Evolutionary conservation across 495 filamentous ascomycete species (phyloP), one percentile per base, ranked within the genome.

Genomic region (Cenococcum geophilum): DNA sequence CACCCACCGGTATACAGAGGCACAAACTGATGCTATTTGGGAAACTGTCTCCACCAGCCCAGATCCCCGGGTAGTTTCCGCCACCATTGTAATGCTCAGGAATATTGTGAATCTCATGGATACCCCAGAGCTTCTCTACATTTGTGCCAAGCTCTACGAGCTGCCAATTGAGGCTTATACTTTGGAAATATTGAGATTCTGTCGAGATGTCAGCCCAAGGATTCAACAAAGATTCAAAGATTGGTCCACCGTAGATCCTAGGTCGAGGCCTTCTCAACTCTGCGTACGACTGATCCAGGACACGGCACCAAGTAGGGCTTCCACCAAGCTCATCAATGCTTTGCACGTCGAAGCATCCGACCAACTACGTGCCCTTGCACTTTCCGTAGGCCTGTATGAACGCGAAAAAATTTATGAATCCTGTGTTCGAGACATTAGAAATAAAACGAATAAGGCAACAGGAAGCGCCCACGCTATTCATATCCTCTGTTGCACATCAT

Each of bases 11-110:
- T 96, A 93, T 69, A 83, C 82, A 8, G 67, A 82, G n/a, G 66
- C 75, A 14, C 86, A 92, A 63, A 88, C 88, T 3, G 88, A 97
- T 65, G 78, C 82, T 11, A 82, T 97, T 49, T 98, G 95, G 93
- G 83, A 86, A 57, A 87, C 89, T 0, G 81, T 95, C 21, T 85
- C 83, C 1, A 85, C 86, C 25, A 93, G 89, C 57, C 89, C 88
- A 66, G 90, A 97, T 72, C 88, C 89, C 12, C 81, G 91, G 55
- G 84, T 92, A 37, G 87, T 90, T 18, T 84, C 86, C 23, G 91
- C 92, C 40, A 81, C 92, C 10, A 73, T 95, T 58, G 71, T 71
- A 16, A 95, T 96, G 88, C 79, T 92, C n/a, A 71, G 67, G 5
- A 79, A 79, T 20, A 87, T 91, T 32, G 75, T 87, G 42, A 72